Percentiles rank a stretch among this genome's conserved stretches.
Conservation (phyloP, 805 yeast species). For the Huiozyma naganishii region DNA sequence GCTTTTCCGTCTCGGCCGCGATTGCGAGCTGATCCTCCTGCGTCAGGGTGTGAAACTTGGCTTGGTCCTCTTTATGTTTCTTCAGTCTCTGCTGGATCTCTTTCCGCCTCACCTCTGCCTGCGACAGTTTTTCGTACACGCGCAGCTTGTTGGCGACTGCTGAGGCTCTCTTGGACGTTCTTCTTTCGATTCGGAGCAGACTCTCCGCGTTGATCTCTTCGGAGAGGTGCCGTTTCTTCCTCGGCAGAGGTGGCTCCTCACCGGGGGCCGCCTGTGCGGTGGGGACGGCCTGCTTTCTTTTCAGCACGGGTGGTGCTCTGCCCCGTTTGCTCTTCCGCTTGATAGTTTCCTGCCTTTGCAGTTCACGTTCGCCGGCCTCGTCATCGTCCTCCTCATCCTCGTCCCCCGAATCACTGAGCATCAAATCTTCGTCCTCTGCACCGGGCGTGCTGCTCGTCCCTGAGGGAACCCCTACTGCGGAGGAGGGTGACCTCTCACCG, state of each 20-base stretch:
- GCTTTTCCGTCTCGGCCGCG: conserved; percentile 76
- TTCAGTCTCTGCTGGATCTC: conserved; percentile 32
- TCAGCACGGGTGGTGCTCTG: conserved; percentile 27
- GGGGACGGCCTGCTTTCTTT: conserved; percentile 12
- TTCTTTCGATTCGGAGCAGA: conserved; percentile 41
- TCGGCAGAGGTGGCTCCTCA: conserved; percentile 8
- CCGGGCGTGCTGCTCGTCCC: neutral
- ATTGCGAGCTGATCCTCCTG: conserved; percentile 46
- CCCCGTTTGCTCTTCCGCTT: conserved; percentile 14
- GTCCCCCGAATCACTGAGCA: conserved; percentile 24
- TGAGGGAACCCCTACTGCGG: neutral
- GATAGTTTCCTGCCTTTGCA: conserved; percentile 33
- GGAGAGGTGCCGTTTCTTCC: conserved; percentile 4
- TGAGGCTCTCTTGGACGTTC: conserved; percentile 68
- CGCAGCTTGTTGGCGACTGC: conserved; percentile 70
- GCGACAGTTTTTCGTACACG: conserved; percentile 60
- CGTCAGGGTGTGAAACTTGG: conserved; percentile 30
- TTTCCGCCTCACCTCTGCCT: conserved; percentile 51
- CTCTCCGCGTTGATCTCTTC: conserved; percentile 39
- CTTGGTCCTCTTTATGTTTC: conserved; percentile 39
- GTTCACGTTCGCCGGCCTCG: conserved; percentile 59
- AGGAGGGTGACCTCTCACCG: conserved; percentile 19
- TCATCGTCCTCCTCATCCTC: conserved; percentile 44
- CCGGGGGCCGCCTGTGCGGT: conserved; percentile 18
- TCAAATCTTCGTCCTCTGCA: conserved; percentile 20